phyloP scores from a whole-genome alignment of 768 basidiomycete species.

The Lactarius evosmus region DNA sequence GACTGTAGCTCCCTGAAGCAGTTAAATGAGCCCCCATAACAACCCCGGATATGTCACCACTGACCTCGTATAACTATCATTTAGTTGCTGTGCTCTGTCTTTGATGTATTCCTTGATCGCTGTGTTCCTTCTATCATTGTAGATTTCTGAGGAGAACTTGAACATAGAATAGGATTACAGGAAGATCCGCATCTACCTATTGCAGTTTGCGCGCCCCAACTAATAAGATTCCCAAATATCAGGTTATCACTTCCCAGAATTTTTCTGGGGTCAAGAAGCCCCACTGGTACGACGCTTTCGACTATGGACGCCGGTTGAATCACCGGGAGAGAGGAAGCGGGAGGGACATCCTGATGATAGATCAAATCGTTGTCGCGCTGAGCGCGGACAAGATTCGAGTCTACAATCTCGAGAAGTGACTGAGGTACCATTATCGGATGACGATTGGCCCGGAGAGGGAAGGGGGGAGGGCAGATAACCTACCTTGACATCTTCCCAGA shows the following conservation, averaged over 20 bases:
- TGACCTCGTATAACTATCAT: conserved; percentile 58
- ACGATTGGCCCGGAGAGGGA: no score
- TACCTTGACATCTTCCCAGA: conserved; percentile 80
- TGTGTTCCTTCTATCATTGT: conserved; percentile 73
- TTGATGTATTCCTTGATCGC: conserved; percentile 67
- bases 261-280: conserved; percentile 55
- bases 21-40: neutral
- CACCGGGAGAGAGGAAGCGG: conserved; percentile 59
- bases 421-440: conserved; percentile 33
- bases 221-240: conserved; percentile 71
- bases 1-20: conserved; percentile 55
- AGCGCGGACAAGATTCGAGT: conserved; percentile 64
- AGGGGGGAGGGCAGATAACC: conserved; percentile 13
- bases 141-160: conserved; percentile 57
- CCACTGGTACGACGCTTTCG: conserved; percentile 52
- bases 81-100: conserved; percentile 57
- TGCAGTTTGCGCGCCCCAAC: conserved; percentile 87
- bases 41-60: neutral
- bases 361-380: conserved; percentile 93
- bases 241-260: conserved; percentile 51
- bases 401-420: conserved; percentile 73
- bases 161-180: neutral
- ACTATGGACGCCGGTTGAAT: conserved; percentile 69
- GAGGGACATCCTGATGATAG: conserved; percentile 85
- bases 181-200: conserved; percentile 55